phyloP scores from a whole-genome alignment of 768 basidiomycete genomes.

The Psilocybe tampanensis region DNA sequence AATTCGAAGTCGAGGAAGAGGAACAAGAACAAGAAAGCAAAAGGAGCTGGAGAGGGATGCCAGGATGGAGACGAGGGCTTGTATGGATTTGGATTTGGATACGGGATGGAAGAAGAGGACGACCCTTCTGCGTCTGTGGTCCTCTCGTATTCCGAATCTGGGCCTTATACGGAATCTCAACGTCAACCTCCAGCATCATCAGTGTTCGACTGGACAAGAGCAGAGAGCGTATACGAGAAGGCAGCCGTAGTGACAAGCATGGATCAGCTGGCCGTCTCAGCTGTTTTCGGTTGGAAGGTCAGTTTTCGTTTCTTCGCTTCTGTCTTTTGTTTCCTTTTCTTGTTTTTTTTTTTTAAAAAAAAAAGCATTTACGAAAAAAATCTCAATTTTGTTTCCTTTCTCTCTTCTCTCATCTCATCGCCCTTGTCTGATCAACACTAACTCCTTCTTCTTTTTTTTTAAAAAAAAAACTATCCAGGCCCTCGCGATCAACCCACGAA shows the following conservation, averaged over 20 bases:
- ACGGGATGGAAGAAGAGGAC: slow-evolving; percentile 6
- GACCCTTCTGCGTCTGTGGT: slow-evolving; percentile 14
- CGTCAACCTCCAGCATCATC: slow-evolving; percentile 9
- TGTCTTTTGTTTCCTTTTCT: background rate
- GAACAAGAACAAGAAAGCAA: slow-evolving; percentile 19
- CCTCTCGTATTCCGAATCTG: slow-evolving; percentile 20
- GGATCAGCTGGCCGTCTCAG: slow-evolving; percentile 30
- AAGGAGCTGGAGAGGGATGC: background rate
- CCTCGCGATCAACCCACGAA: slow-evolving; percentile 59
- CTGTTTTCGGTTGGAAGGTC: slow-evolving; percentile 54
- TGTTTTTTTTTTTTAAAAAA: background rate
- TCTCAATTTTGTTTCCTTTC: too few relatives aligned
- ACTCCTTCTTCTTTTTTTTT: background rate
- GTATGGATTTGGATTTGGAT: too few relatives aligned
- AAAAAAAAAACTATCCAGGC: slow-evolving; percentile 44
- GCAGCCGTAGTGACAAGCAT: slow-evolving; percentile 23
- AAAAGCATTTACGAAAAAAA: too few relatives aligned
- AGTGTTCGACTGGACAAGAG: slow-evolving; percentile 38
- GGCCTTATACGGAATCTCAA: slow-evolving; percentile 1
- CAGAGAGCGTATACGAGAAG: slow-evolving; percentile 34
- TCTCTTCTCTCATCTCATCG: too few relatives aligned
- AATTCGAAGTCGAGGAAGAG: slow-evolving; percentile 4
- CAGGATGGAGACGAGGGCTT: slow-evolving; percentile 9
- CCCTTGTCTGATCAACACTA: too few relatives aligned
- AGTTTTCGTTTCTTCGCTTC: slow-evolving; percentile 8